Conservation (phyloP, 2,329 filamentous ascomycete genomes). For the Phialophora tarda region DNA sequence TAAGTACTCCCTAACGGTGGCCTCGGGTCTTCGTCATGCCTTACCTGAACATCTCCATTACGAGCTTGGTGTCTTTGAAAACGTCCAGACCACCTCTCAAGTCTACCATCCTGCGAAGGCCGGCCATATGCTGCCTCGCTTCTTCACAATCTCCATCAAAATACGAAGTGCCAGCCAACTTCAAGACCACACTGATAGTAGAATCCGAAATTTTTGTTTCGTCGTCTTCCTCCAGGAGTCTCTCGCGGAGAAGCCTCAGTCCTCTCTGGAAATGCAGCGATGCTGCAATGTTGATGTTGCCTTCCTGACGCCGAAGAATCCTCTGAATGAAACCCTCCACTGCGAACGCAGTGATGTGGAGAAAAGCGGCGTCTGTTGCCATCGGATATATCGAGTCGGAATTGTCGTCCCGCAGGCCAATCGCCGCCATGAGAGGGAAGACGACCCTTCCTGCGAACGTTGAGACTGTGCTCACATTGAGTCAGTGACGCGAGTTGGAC, state of each 20-base stretch:
- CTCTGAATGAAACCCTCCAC: constrained; percentile 44
- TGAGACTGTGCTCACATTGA: constrained; percentile 40
- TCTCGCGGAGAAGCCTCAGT: constrained; percentile 44
- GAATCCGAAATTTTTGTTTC: constrained; percentile 41
- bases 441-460: constrained; percentile 44
- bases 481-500: background rate
- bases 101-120: constrained; percentile 47
- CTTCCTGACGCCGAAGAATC: constrained; percentile 27
- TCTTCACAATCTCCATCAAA: constrained; percentile 41
- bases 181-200: constrained; percentile 45
- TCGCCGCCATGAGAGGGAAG: constrained; percentile 45
- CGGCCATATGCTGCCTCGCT: constrained; percentile 46
- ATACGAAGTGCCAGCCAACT: constrained; percentile 44
- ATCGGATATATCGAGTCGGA: constrained; percentile 44
- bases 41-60: constrained; percentile 44
- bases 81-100: constrained; percentile 46
- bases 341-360: constrained; percentile 48
- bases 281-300: constrained; percentile 13
- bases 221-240: constrained; percentile 39
- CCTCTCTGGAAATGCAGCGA: constrained; percentile 42
- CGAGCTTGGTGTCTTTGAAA: constrained; percentile 46
- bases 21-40: constrained; percentile 32
- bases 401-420: constrained; percentile 41
- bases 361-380: constrained; percentile 45
- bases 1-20: background rate